Evolutionary conservation across 75 land plant species (phyloP), one percentile per base, ranked within the genome.

Genomic region (Sequoiadendron giganteum): DNA sequence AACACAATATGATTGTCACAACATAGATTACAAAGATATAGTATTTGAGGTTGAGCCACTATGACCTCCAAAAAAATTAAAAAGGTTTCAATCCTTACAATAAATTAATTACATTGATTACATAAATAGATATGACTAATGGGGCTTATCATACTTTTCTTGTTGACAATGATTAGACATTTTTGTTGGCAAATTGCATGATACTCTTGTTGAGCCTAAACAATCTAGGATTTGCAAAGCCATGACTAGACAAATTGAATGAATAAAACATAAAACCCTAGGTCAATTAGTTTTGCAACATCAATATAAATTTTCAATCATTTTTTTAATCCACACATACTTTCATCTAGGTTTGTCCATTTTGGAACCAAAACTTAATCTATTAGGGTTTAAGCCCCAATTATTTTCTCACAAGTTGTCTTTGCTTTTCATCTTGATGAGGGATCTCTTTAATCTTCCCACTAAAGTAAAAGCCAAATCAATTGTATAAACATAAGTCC

Each of bases 361-460:
- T 97, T 83, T 97, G 97, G 77, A 97, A 97, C 98, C 98, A 97
- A 86, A 97, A 95, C 89, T 97, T 97, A 75, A 97, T 96, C 61
- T 97, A 95, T 21, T 95, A 88, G 9, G 90, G 90, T 54, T 93
- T 94, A 85, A 95, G 89, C 68, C 87, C 58, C 28, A 97, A 93
- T 86, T 93, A 89, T 58, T 56, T 89, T 87, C 98, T 95, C 15
- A 95, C 93, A 73, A 94, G 92, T 87, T 90, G 54, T 87, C 97
- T 89, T 91, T 97, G 98, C 92, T 97, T 97, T 89, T 97, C 98
- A 87, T 97, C 96, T 11, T 95, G 97, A 90, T 97, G 98, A 54
- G 98, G 98, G 77, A 95, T 94, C 87, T 96, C 98, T 89, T 95
- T 96, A 93, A 96, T 3, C 7, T 45, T 45, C 48, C 43, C 43